phyloP scores from a whole-genome alignment of 129 eudicot genomes.

The Logfia minima region DNA sequence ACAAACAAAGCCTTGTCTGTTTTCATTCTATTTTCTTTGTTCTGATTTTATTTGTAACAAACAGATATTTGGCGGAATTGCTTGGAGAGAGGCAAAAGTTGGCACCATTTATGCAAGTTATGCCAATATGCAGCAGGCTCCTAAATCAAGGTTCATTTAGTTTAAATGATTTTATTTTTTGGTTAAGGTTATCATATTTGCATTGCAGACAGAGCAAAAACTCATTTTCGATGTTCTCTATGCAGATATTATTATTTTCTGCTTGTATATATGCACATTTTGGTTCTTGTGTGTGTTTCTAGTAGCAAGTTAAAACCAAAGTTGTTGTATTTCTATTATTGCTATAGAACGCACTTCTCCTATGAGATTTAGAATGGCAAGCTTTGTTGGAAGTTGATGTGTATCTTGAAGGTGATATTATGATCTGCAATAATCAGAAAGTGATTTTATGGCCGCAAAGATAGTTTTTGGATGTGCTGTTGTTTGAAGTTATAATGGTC shows the following conservation, averaged over 20 bases:
- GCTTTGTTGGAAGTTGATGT: not conserved
- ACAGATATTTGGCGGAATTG: constrained; percentile 70
- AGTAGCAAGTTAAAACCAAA: not conserved
- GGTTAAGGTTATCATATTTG: not conserved
- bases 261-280: not conserved
- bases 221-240: not conserved
- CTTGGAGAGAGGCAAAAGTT: constrained; percentile 71
- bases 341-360: not conserved
- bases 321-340: not conserved
- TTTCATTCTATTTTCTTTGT: constrained; percentile 9
- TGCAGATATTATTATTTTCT: not conserved
- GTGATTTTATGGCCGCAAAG: not conserved
- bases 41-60: constrained; percentile 15
- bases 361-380: not conserved
- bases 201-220: constrained; percentile 2
- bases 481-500: not conserved
- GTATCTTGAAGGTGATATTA: too few species aligned
- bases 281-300: constrained; percentile 1
- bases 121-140: constrained; percentile 77
- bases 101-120: constrained; percentile 70
- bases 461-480: not conserved
- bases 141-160: constrained; percentile 61
- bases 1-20: not conserved
- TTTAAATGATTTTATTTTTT: constrained; percentile 2
- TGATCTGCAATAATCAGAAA: too few species aligned